Conservation (phyloP, 1,284 basidiomycete genomes). For the Marasmius sp. region DNA sequence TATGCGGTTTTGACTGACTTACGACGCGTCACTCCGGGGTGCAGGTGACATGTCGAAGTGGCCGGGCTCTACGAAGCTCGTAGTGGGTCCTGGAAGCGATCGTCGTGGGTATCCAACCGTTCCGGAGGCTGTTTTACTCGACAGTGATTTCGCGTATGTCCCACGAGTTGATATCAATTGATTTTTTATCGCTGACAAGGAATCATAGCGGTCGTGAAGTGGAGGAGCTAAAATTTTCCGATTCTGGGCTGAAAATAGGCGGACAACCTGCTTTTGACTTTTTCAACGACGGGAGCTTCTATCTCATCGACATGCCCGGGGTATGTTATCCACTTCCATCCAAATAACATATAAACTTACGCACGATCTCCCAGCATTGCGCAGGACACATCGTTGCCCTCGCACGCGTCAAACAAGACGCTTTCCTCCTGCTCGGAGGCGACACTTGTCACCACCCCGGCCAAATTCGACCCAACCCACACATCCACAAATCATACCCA, state of each 20-base stretch:
- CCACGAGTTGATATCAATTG: neutral
- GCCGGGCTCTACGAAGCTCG: constrained; percentile 17
- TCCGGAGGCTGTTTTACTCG: constrained; percentile 13
- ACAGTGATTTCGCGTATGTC: constrained; percentile 20
- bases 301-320: constrained; percentile 21
- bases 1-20: too few species aligned
- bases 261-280: constrained; percentile 18
- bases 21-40: too few species aligned
- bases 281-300: constrained; percentile 22
- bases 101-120: constrained; percentile 9
- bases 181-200: too few species aligned
- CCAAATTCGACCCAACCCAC: constrained; percentile 18
- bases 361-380: neutral
- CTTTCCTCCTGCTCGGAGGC: constrained; percentile 22
- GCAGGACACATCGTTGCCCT: constrained; percentile 21
- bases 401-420: constrained; percentile 20
- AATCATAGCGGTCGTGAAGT: constrained; percentile 11
- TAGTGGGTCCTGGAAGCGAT: constrained; percentile 16
- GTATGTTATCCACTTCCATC: constrained; percentile 4
- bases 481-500: constrained; percentile 13
- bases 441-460: constrained; percentile 24
- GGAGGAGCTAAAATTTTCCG: constrained; percentile 15
- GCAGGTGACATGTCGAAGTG: constrained; percentile 23
- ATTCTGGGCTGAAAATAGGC: constrained; percentile 14
- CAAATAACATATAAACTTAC: neutral